Conservation (phyloP, 345 rosid genomes). For the Triadica sebifera region DNA sequence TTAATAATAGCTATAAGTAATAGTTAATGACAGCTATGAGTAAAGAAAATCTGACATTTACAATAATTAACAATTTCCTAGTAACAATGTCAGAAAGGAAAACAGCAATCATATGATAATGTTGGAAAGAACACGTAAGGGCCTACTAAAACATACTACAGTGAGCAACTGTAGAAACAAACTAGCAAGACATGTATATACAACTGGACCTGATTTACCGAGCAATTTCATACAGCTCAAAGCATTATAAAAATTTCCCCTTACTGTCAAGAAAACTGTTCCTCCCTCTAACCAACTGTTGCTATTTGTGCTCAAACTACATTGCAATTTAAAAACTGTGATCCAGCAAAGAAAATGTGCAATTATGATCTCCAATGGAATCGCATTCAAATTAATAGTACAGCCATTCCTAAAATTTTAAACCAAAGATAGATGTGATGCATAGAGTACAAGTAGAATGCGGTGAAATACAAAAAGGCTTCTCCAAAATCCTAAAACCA, state of each 20-base stretch:
- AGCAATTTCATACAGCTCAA: background rate
- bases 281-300: background rate
- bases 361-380: background rate
- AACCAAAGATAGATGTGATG: background rate
- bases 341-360: too few species aligned
- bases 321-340: background rate
- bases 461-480: background rate
- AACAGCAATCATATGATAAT: background rate
- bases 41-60: background rate
- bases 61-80: background rate
- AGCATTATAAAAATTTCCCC: background rate
- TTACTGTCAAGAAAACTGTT: background rate
- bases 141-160: background rate
- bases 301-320: background rate
- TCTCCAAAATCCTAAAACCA: background rate
- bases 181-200: background rate
- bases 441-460: background rate
- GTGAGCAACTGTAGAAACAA: background rate
- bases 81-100: background rate
- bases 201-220: background rate
- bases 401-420: background rate
- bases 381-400: background rate
- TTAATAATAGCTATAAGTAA: background rate
- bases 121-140: background rate
- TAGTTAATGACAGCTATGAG: too few species aligned